Percentiles rank a stretch among this genome's conserved stretches.
These are phyloP conservation scores for Saccharomycopsis fibuligera DNA, from an alignment of 805 yeast species.

Conservation along the genomic window DNA sequence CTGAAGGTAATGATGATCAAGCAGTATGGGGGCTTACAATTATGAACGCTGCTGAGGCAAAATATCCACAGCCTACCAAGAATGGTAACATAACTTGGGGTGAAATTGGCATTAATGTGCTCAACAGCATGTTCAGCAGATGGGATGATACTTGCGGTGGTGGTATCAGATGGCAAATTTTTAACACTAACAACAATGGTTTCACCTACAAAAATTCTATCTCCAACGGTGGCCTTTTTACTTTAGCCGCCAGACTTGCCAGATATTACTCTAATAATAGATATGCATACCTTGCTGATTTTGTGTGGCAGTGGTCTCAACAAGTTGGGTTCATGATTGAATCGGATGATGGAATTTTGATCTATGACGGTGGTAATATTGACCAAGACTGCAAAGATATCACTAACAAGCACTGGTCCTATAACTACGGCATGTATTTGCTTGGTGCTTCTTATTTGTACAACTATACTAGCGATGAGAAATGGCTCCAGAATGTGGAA, in stretches of 20 bases:
- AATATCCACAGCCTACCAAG: conserved; percentile 36
- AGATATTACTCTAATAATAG: conserved; percentile 53
- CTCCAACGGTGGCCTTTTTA: conserved; percentile 60
- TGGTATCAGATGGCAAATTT: conserved; percentile 67
- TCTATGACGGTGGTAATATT: conserved; percentile 56
- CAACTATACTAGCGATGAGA: conserved; percentile 44
- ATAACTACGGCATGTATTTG: conserved; percentile 61
- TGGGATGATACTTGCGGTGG: conserved; percentile 65
- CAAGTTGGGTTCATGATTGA: conserved; percentile 32
- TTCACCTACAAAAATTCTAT: conserved; percentile 59
- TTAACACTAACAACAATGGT: conserved; percentile 59
- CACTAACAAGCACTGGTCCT: conserved; percentile 54
- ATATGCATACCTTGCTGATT: conserved; percentile 55
- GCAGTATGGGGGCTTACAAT: conserved; percentile 47
- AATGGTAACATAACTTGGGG: conserved; percentile 27
- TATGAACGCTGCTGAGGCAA: conserved; percentile 41
- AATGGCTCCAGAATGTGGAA: conserved; percentile 45
- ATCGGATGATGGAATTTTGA: conserved; percentile 29
- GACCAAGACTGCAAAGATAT: conserved; percentile 40
- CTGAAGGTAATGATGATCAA: conserved; percentile 47
- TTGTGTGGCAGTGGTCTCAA: conserved; percentile 56
- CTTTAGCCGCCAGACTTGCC: conserved; percentile 56
- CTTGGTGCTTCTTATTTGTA: conserved; percentile 68
- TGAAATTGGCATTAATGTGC: conserved; percentile 29
- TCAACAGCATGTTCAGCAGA: conserved; percentile 33